phyloP scores from a whole-genome alignment of 306 rosid species.

The Inga laurina region DNA sequence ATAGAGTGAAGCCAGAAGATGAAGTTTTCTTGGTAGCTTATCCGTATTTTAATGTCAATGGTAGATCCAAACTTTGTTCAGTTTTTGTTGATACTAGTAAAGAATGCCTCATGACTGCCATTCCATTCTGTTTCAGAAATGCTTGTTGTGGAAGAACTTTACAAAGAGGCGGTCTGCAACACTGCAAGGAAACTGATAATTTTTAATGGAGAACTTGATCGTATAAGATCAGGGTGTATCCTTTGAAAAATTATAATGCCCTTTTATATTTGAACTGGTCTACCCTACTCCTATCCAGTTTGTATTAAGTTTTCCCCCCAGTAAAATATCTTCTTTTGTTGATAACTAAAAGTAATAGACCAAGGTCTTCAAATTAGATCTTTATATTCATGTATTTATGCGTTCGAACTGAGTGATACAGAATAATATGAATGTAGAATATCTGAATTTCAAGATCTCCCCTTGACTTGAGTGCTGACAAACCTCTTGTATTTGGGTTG shows the following conservation, averaged over 20 bases:
- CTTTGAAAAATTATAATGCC: slow-evolving; percentile 39
- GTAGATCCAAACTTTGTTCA: slow-evolving; percentile 51
- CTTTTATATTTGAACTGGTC: slow-evolving; percentile 19
- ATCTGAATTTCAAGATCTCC: neutral
- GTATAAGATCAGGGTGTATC: slow-evolving; percentile 99
- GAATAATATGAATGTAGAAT: neutral
- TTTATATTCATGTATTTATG: neutral
- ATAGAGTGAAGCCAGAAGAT: slow-evolving; percentile 81
- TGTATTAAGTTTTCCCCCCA: neutral
- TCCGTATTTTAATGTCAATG: slow-evolving; percentile 93
- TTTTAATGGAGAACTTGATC: slow-evolving; percentile 94
- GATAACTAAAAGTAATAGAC: neutral
- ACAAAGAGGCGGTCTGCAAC: slow-evolving; percentile 82
- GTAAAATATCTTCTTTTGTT: neutral
- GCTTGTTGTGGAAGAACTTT: slow-evolving; percentile 97
- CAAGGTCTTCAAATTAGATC: neutral
- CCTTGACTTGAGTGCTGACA: neutral
- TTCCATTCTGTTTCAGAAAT: slow-evolving; percentile 64
- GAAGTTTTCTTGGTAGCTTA: slow-evolving; percentile 89
- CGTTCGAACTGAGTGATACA: neutral
- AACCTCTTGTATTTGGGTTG: neutral
- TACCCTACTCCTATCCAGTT: neutral
- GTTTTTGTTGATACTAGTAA: slow-evolving; percentile 18
- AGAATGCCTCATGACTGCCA: slow-evolving; percentile 22
- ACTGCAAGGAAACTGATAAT: slow-evolving; percentile 75